A percentile compares a stretch with the other conserved stretches of the same genome.
Conservation (phyloP, 768 basidiomycete species). For the Russula emetica region DNA sequence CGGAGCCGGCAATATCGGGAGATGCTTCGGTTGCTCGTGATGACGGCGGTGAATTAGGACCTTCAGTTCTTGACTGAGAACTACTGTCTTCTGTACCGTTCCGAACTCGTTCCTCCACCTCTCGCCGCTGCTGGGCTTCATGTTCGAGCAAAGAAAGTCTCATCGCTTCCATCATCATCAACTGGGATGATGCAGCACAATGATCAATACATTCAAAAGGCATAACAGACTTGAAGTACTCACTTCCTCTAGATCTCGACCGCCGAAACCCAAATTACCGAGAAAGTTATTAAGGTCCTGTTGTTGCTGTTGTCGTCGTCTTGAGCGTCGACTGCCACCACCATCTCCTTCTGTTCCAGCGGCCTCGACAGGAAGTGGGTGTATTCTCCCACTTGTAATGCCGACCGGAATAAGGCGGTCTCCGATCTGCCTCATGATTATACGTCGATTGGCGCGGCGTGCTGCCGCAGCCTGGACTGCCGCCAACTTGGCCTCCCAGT, state of each 20-base stretch:
- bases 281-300: conserved; percentile 58
- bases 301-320: conserved; percentile 55
- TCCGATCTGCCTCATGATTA: conserved; percentile 98
- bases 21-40: conserved; percentile 5
- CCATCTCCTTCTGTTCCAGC: conserved; percentile 42
- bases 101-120: conserved; percentile 65
- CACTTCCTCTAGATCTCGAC: conserved; percentile 93
- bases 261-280: conserved; percentile 60
- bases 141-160: conserved; percentile 90
- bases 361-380: conserved; percentile 59
- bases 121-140: conserved; percentile 83
- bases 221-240: conserved; percentile 26
- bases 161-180: conserved; percentile 99
- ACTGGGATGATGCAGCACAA: conserved; percentile 42
- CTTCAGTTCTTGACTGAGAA: conserved; percentile 14
- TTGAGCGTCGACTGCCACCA: conserved; percentile 47
- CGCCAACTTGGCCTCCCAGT: conserved; percentile 96
- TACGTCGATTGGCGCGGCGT: conserved; percentile 91
- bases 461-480: conserved; percentile 93
- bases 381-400: conserved; percentile 83
- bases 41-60: conserved; percentile 5
- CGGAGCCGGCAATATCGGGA: conserved; percentile 2
- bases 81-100: conserved; percentile 37
- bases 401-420: conserved; percentile 97
- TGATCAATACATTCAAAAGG: background rate